Evolutionary conservation across 176 grass and related monocot species (phyloP).

Genomic region (Aechmea fasciata): DNA sequence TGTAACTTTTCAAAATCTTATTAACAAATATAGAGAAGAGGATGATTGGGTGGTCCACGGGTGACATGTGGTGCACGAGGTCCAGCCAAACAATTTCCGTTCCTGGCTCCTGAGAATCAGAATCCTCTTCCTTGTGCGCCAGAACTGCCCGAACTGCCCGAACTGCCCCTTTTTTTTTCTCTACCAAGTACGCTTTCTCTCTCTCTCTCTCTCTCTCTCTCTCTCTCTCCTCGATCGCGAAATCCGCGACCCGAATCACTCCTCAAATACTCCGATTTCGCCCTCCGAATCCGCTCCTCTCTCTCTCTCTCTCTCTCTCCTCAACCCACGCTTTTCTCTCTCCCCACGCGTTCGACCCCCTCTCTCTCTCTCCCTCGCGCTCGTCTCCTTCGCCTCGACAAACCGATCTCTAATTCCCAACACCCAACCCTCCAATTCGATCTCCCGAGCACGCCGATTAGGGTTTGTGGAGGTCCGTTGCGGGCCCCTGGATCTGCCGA

Average conservation of each 20-base stretch:
- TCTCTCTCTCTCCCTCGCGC: constrained; percentile 8
- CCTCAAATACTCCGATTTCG: neutral
- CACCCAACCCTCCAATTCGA: constrained; percentile 1
- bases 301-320: constrained; percentile 2
- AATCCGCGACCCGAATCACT: constrained; percentile 12
- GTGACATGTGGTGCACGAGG: no score
- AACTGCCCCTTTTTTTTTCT: constrained; percentile 25
- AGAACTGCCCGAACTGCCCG: constrained; percentile 25
- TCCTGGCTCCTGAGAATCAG: no score
- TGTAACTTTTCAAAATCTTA: no score
- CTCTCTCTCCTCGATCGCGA: constrained; percentile 31
- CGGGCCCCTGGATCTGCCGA: neutral
- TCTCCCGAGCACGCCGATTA: neutral
- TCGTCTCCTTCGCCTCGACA: neutral
- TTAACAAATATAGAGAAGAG: no score
- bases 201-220: constrained; percentile 4
- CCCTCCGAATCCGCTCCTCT: constrained; percentile 10
- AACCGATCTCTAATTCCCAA: constrained; percentile 15
- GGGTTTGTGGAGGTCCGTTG: neutral
- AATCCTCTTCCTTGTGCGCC: no score
- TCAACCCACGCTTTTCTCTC: constrained; percentile 12
- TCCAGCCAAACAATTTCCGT: no score
- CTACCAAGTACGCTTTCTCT: constrained; percentile 26
- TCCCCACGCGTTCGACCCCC: neutral
- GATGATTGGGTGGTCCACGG: no score